A percentile compares a stretch with the other conserved stretches of the same genome.
These are phyloP conservation scores for Rutstroemia sydowiana DNA, from an alignment of 2,329 filamentous ascomycete genomes.

Conservation along the genomic window DNA sequence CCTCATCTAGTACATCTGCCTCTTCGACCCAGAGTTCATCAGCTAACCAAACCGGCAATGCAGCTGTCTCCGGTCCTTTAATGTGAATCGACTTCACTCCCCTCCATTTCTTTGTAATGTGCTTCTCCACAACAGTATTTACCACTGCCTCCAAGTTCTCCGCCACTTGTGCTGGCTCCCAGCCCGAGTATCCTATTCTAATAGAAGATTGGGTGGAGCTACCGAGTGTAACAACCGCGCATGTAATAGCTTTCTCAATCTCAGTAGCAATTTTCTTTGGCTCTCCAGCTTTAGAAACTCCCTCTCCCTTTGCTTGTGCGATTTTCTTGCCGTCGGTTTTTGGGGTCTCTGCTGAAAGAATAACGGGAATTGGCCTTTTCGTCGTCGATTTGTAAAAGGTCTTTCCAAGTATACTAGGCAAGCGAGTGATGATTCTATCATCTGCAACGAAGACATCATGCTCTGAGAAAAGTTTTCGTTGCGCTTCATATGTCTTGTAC, in stretches of 20 bases:
- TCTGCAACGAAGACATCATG: constrained; percentile 94
- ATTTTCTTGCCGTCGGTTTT: constrained; percentile 53
- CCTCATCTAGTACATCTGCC: constrained; percentile 60
- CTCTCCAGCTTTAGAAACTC: constrained; percentile 38
- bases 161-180: constrained; percentile 66
- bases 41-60: constrained; percentile 90
- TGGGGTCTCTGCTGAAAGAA: constrained; percentile 54
- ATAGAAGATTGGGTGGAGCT: constrained; percentile 75
- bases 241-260: constrained; percentile 67
- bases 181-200: constrained; percentile 68
- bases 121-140: constrained; percentile 64
- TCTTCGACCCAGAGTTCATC: constrained; percentile 84
- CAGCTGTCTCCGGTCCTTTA: constrained; percentile 82
- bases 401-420: constrained; percentile 79
- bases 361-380: constrained; percentile 83
- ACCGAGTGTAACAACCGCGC: constrained; percentile 73
- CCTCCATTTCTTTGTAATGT: constrained; percentile 79
- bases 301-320: constrained; percentile 45
- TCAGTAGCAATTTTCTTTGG: constrained; percentile 62
- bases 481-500: constrained; percentile 81
- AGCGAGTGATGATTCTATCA: constrained; percentile 67
- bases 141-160: constrained; percentile 74
- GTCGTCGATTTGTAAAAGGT: constrained; percentile 77
- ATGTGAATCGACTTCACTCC: constrained; percentile 80
- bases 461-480: constrained; percentile 73